phyloP scores from a whole-genome alignment of 345 rosid genomes.

The Sapria himalayana region DNA sequence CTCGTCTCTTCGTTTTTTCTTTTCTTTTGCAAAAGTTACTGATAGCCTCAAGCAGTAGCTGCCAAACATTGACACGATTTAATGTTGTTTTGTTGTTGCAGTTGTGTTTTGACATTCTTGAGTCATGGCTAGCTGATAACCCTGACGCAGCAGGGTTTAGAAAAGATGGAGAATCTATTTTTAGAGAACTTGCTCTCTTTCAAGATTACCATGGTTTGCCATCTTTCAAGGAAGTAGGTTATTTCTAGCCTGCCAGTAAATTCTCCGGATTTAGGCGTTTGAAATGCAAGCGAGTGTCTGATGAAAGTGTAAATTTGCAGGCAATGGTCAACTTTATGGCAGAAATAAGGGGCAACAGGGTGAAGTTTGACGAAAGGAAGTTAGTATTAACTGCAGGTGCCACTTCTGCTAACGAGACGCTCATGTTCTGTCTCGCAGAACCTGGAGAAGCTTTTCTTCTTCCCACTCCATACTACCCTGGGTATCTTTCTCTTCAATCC shows the following conservation, averaged over 20 bases:
- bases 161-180: conserved; percentile 41
- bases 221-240: conserved; percentile 39
- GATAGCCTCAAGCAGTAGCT: too few species aligned
- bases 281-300: too few species aligned
- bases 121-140: conserved; percentile 46
- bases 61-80: too few species aligned
- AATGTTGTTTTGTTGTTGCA: conserved; percentile 12
- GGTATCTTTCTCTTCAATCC: conserved; percentile 20
- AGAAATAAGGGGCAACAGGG: conserved; percentile 64
- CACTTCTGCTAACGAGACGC: conserved; percentile 66
- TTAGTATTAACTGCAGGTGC: conserved; percentile 66
- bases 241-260: neutral
- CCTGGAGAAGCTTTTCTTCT: conserved; percentile 63
- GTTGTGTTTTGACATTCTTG: conserved; percentile 51
- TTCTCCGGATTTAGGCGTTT: too few species aligned
- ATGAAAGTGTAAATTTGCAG: conserved; percentile 15
- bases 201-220: conserved; percentile 73
- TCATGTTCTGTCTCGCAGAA: conserved; percentile 57
- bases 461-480: conserved; percentile 74
- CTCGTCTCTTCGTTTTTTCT: neutral
- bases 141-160: conserved; percentile 44
- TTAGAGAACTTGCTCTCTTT: conserved; percentile 65
- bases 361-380: conserved; percentile 32
- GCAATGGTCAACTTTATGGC: conserved; percentile 64
- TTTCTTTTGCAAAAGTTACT: neutral